Evolutionary conservation across 352 stramenopile species (phyloP).

Genomic region (Globisporangium recalcitrans): DNA sequence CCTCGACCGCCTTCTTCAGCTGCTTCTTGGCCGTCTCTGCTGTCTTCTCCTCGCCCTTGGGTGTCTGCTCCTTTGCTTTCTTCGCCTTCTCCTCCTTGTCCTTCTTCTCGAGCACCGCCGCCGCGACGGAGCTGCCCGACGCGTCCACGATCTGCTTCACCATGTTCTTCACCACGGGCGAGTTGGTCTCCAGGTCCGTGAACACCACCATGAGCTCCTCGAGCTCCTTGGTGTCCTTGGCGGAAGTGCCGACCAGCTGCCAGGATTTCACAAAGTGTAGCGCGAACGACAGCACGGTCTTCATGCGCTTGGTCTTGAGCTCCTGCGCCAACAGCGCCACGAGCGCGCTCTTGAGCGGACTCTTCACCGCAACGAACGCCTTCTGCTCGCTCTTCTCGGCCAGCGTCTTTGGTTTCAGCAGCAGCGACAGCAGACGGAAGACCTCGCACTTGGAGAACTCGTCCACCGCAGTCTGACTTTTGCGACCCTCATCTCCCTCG

Average conservation of each 20-base stretch:
- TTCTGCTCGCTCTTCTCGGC: slow-evolving; percentile 27
- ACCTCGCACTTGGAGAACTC: slow-evolving; percentile 78
- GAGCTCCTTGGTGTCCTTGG: slow-evolving; percentile 23
- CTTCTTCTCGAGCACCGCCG: slow-evolving; percentile 10
- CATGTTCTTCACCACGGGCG: slow-evolving; percentile 70
- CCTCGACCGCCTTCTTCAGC: slow-evolving; percentile 11
- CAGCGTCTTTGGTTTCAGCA: slow-evolving; percentile 55
- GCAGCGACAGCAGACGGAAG: slow-evolving; percentile 61
- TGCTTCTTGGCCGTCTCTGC: slow-evolving; percentile 6
- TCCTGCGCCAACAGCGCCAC: slow-evolving; percentile 38
- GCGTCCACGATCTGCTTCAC: slow-evolving; percentile 52
- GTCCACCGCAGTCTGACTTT: slow-evolving; percentile 33
- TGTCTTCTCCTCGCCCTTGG: slow-evolving; percentile 12
- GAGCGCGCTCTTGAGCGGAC: slow-evolving; percentile 36
- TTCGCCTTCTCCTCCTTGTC: slow-evolving; percentile 13
- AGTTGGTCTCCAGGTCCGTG: slow-evolving; percentile 46
- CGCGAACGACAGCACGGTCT: slow-evolving; percentile 57
- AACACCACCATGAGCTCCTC: slow-evolving; percentile 37
- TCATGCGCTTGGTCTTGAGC: slow-evolving; percentile 75
- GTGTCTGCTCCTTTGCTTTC: slow-evolving; percentile 2
- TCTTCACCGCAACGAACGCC: slow-evolving; percentile 30
- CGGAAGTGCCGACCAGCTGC: slow-evolving; percentile 22
- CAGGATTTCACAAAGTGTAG: slow-evolving; percentile 69
- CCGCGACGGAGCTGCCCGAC: slow-evolving; percentile 11
- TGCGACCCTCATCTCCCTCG: not conserved